Base-by-base conservation (phyloP, 305 asterid genomes). In the Fraxinus floribunda region DNA sequence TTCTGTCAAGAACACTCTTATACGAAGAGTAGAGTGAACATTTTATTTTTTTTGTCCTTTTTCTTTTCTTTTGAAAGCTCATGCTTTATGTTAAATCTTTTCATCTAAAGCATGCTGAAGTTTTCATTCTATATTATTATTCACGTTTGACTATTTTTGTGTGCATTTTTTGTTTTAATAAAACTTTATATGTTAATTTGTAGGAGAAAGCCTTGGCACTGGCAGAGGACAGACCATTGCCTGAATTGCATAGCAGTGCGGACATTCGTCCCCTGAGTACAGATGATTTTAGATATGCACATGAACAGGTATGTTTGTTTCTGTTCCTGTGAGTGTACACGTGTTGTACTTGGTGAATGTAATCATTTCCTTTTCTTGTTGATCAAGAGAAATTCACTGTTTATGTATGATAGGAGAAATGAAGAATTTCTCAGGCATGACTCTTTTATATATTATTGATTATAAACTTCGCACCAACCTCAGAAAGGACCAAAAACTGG, bases 271-370 rank as follows among this genome's bases (percentile, higher is more conserved):
- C 97, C 64, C 83, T 92, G 83, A 93, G 78, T 83, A 87, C 87
- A 92, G 93, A 92, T 49, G 98, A 94, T 88, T 92, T 94, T 71
- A 91, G 88, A 85, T 90, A 81, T 81, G 98, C 98, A 66, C 97
- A 94, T 46, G 97, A 94, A 70, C 98, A 93, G 98, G 98, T 90
- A 86, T 39, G 60, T 71, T 57, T 49, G 35, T 55, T 52, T 55
- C 66, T 55, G 66, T 55, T 55, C 4, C 66, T 6, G 24, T n/a
- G 20, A 13, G 29, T 13, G n/a, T 46, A 46, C n/a, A 46, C 13
- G 57, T 44, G n/a, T 36, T 5, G 10, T 70, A 46, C 39, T 81
- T 9, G 3, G 52, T 22, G 74, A 29, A 32, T 57, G 64, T 8
- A 38, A 39, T 32, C 62, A 0, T 80, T 57, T 13, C 11, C 10